Percentiles rank a stretch among this genome's conserved stretches.
Conservation (phyloP, 2,329 filamentous ascomycete species). For the Byssoonygena ceratinophila region DNA sequence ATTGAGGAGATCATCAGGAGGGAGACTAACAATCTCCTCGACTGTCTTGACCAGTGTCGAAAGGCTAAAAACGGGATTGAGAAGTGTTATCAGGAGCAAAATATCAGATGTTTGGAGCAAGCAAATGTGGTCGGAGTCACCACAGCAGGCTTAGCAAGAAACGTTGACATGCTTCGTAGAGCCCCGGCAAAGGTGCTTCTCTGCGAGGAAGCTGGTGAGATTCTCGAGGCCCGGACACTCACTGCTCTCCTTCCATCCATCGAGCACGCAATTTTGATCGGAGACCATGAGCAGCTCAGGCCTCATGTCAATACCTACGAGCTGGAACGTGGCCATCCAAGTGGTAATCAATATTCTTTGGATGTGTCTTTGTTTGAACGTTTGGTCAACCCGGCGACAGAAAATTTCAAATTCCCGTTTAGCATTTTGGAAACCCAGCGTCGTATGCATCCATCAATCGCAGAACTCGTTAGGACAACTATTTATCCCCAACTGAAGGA, state of each 20-base stretch:
- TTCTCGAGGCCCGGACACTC: slow-evolving; percentile 57
- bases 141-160: slow-evolving; percentile 58
- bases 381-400: slow-evolving; percentile 4
- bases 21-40: slow-evolving; percentile 7
- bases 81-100: slow-evolving; percentile 25
- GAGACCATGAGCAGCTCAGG: slow-evolving; percentile 62
- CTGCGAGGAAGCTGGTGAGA: slow-evolving; percentile 64
- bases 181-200: slow-evolving; percentile 51
- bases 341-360: slow-evolving; percentile 33
- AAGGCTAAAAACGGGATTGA: slow-evolving; percentile 11
- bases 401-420: slow-evolving; percentile 25
- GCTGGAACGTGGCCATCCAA: slow-evolving; percentile 49
- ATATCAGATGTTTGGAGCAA: slow-evolving; percentile 37
- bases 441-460: slow-evolving; percentile 56
- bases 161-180: slow-evolving; percentile 44
- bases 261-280: slow-evolving; percentile 58
- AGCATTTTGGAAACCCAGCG: slow-evolving; percentile 48
- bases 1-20: slow-evolving; percentile 5
- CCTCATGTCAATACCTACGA: slow-evolving; percentile 55
- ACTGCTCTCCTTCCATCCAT: slow-evolving; percentile 47
- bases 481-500: slow-evolving; percentile 51
- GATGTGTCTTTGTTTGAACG: slow-evolving; percentile 57
- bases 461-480: slow-evolving; percentile 47
- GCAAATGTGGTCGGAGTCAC: slow-evolving; percentile 60
- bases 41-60: neutral